Base-by-base conservation (phyloP, 1,284 basidiomycete species). In the Somion occarium region DNA sequence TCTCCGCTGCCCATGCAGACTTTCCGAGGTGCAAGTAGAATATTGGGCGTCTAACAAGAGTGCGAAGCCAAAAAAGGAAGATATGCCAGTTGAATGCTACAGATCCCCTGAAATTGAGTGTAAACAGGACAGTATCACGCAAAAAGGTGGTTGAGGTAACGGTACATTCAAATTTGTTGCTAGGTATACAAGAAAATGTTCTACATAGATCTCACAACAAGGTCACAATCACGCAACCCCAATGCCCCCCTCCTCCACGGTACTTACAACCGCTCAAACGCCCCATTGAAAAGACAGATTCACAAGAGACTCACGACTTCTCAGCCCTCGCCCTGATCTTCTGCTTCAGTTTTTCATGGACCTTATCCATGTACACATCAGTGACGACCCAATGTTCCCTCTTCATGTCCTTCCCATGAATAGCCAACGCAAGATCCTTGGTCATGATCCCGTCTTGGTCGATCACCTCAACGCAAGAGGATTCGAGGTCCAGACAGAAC, bases 381-480 rank as follows among this genome's bases (percentile, higher is more conserved):
- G 94, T 98, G 30, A 92, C 75, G 37, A 95, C 94, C 91, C 93
- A 97, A 70, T 97, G 90, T 62, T 93, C 91, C 59, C 93, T 78
- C 73, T 84, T 83, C 88, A 95, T 88, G 49, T 80, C 70, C 79
- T 92, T 93, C 50, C 96, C 96, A 66, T 98, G 88, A 66, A 98
- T 98, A 12, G 93, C 88, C 27, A 98, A 78, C 22, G 96, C 96
- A 46, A 99, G 75, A 74, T 99, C 96, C 79, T 95, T 95, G 53
- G 95, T 98, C 94, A 98, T 98, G 54, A 97, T 68, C 5, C 85
- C 85, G 66, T 96, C 93, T 61, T 78, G 66, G 69, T 98, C 92
- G 59, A 99, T 97, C 18, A 91, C 82, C 70, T 98, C 93, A 1
- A 97, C 79, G 67, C 97, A 98, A 46, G 91, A 82, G 20, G 73